phyloP scores from a whole-genome alignment of 805 yeast species.

The Saturnispora galanensis region DNA sequence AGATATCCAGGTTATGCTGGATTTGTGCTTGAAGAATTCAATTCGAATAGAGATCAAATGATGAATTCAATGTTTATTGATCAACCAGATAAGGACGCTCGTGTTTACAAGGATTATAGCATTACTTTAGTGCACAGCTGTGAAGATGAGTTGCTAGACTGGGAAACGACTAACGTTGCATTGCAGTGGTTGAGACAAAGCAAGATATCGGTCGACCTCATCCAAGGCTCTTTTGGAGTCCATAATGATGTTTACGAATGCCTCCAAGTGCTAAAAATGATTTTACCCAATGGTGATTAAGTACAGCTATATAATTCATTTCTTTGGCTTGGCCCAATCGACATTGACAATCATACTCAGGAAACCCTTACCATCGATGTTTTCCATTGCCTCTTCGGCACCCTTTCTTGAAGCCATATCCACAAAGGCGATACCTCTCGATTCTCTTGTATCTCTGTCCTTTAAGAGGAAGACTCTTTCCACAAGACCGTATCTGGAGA shows the following conservation, averaged over 20 bases:
- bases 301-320: conserved; percentile 1
- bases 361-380: conserved; percentile 83
- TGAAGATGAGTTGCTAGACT: conserved; percentile 54
- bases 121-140: conserved; percentile 48
- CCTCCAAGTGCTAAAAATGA: conserved; percentile 23
- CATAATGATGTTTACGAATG: conserved; percentile 58
- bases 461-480: conserved; percentile 77
- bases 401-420: conserved; percentile 56
- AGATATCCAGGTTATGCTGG: conserved; percentile 53
- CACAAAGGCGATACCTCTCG: conserved; percentile 94
- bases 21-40: conserved; percentile 55
- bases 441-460: conserved; percentile 87
- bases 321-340: conserved; percentile 46
- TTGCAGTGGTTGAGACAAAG: conserved; percentile 22
- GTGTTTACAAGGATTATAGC: conserved; percentile 9
- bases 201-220: conserved; percentile 12
- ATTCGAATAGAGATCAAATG: conserved; percentile 11
- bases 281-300: not conserved
- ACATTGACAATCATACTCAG: conserved; percentile 72
- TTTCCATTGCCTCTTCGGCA: conserved; percentile 72
- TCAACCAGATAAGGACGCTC: not conserved
- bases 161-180: conserved; percentile 39
- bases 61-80: conserved; percentile 15
- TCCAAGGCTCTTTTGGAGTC: conserved; percentile 38
- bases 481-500: conserved; percentile 54